Evolutionary conservation across 495 filamentous ascomycete species (phyloP), one percentile per base, ranked within the genome.

Genomic region (Podospora bellae-mahoneyi): DNA sequence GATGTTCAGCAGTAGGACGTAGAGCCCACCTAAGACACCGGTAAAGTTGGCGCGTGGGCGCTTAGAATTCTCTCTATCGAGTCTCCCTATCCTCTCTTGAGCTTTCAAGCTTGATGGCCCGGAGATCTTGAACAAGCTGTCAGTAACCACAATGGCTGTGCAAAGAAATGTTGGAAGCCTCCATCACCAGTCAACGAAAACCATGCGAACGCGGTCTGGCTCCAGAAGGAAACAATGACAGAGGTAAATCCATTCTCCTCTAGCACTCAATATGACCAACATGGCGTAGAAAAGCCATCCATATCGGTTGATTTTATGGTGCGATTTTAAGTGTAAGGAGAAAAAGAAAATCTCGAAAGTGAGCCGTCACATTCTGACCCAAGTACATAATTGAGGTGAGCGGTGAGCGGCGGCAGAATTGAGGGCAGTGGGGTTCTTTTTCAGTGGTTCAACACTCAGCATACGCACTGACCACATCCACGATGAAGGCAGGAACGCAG

Each of bases 221-320:
- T 26, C 55, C n/a, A 58, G 26, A 58, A 20, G 55, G 55, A 58
- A 58, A 58, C 6, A 58, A 58, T 58, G 55, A 58, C 55, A 26
- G 18, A 58, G 55, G 23, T 20, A 58, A 26, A 58, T 20, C 55
- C 55, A 26, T 19, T 58, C 15, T 58, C 55, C 2, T 58, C 55
- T 58, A 58, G 55, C 55, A 58, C 55, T 58, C 55, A 58, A 58
- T 58, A 58, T 58, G 55, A 58, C 55, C 55, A 58, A 58, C 23
- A 7, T 19, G 23, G 55, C 6, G n/a, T 58, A 20, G 55, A 26
- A 26, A 58, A 58, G n/a, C 4, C n/a, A 58, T 58, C 55, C 55
- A 19, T 15, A 58, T 58, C 55, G 55, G 55, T 58, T 58, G 55
- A 58, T 58, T 58, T 58, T 58, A 58, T 58, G 55, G 55, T 58